A percentile compares a stretch with the other conserved stretches of the same genome.
phyloP scores from a whole-genome alignment of 1,284 basidiomycete species.

The Malassezia psittaci region DNA sequence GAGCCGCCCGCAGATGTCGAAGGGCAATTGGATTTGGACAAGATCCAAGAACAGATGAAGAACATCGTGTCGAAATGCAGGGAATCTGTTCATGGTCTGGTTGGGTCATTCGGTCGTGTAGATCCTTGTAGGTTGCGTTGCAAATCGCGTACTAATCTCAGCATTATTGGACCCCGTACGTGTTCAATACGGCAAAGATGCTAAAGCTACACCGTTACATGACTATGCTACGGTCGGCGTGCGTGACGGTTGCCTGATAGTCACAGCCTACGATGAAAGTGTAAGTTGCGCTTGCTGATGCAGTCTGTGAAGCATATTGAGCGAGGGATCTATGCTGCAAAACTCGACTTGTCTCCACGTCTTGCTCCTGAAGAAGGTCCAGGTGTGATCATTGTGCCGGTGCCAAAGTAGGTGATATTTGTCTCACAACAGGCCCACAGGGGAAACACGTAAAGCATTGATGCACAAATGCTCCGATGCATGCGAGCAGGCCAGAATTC shows the following conservation, averaged over 20 bases:
- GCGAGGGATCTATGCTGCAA: constrained; percentile 34
- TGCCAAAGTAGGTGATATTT: constrained; percentile 24
- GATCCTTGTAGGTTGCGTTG: constrained; percentile 11
- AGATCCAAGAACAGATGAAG: constrained; percentile 1
- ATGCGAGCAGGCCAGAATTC: constrained; percentile 41
- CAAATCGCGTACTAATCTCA: background rate
- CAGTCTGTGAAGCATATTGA: constrained; percentile 43
- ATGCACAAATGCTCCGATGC: constrained; percentile 36
- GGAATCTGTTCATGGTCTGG: constrained; percentile 2
- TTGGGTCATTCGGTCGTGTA: constrained; percentile 14
- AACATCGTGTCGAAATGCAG: constrained; percentile 1
- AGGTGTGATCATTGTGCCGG: constrained; percentile 34
- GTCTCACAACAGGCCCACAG: constrained; percentile 23
- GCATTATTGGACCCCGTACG: constrained; percentile 32
- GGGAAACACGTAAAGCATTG: constrained; percentile 35
- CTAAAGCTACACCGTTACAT: constrained; percentile 25
- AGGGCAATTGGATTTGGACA: constrained; percentile 11
- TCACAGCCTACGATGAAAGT: constrained; percentile 37
- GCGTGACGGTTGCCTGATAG: constrained; percentile 31
- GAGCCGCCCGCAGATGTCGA: constrained; percentile 8
- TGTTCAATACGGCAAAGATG: constrained; percentile 18
- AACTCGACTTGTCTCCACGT: constrained; percentile 38
- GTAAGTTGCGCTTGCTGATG: constrained; percentile 10
- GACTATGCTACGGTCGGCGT: constrained; percentile 44
- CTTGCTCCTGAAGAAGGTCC: constrained; percentile 26